phyloP scores from a whole-genome alignment of 2,329 filamentous ascomycete species.

The Endoconidiophora laricicola region DNA sequence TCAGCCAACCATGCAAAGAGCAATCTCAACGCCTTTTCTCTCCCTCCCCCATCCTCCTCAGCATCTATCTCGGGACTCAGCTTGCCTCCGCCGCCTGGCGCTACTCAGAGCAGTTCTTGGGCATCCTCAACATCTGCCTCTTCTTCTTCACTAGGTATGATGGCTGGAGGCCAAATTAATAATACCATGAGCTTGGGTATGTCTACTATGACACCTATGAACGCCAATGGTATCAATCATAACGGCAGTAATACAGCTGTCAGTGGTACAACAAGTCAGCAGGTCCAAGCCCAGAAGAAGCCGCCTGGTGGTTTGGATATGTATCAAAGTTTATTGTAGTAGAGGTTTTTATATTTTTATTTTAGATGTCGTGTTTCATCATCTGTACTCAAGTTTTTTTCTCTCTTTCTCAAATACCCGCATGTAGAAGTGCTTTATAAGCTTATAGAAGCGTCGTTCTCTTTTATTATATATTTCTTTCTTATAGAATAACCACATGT shows the following conservation, averaged over 20 bases:
- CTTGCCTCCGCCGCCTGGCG: constrained; percentile 29
- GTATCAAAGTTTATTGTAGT: constrained; percentile 49
- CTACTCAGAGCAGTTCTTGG: constrained; percentile 3
- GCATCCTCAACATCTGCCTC: constrained; percentile 10
- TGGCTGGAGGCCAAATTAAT: too few species aligned
- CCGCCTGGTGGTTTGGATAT: constrained; percentile 44
- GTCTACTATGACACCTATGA: constrained; percentile 11
- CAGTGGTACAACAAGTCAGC: constrained; percentile 18
- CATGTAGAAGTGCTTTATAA: too few species aligned
- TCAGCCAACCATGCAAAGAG: background rate
- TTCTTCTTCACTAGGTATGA: constrained; percentile 12
- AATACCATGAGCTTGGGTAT: constrained; percentile 15
- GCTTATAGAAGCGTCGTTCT: too few species aligned
- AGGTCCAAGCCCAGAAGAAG: constrained; percentile 17
- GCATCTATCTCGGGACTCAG: constrained; percentile 26
- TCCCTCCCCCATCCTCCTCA: constrained; percentile 34
- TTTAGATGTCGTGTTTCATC: too few species aligned
- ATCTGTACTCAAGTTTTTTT: too few species aligned
- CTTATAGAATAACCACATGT: too few species aligned
- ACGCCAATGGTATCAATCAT: constrained; percentile 13
- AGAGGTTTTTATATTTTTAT: background rate
- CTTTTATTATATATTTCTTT: too few species aligned
- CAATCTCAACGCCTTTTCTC: constrained; percentile 30
- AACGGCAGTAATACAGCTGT: constrained; percentile 11
- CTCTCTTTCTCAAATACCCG: too few species aligned